Base-by-base conservation (phyloP, 2,329 filamentous ascomycete species). In the Aspergillus eucalypticola region DNA sequence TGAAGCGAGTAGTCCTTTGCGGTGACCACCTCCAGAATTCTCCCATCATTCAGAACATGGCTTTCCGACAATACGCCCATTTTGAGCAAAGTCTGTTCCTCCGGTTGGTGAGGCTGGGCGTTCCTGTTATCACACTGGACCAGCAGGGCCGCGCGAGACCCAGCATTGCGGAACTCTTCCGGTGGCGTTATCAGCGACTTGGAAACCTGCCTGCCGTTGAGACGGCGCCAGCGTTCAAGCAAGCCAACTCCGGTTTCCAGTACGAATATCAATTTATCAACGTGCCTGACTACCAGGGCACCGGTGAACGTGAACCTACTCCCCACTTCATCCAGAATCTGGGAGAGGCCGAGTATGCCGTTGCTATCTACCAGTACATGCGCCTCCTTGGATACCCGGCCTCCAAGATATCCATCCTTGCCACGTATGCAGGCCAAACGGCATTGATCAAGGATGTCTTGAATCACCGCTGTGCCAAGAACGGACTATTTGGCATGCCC, bases 1-100 rank as follows among this genome's bases (percentile, higher is more conserved):
- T 99, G 11, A 92, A 97, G 75, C 85, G 96, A 42, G 88, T 99
- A 5, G 91, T 99, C 2, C 83, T 99, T 3, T 96, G 93, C 60
- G 95, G 95, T 64, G 96, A 99, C 71, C 95, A 99, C 75, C 88
- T 95, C 60, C 95, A 99, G 72, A 99, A 99, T 78, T 96, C 92
- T 0, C 96, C 95, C 0, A 89, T 99, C 54, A 90, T 99, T 53
- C 95, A 98, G 74, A 96, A 94, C 70, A 84, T 96, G 60, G 94
- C 95, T 1, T 96, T 97, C 79, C 87, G 93, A 4, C 90, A 96
- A 71, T 98, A 96, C 72, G 92, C 94, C 56, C 97, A 98, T 73
- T 86, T 99, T 17, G 94, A 97, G 71, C 95, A 99, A 78, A 96
- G 91, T 25, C 85, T 99, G 6, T 99, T 99, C 79, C 90, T 93